phyloP scores from a whole-genome alignment of 108 stramenopile species.

The Cylindrotheca fusiformis region DNA sequence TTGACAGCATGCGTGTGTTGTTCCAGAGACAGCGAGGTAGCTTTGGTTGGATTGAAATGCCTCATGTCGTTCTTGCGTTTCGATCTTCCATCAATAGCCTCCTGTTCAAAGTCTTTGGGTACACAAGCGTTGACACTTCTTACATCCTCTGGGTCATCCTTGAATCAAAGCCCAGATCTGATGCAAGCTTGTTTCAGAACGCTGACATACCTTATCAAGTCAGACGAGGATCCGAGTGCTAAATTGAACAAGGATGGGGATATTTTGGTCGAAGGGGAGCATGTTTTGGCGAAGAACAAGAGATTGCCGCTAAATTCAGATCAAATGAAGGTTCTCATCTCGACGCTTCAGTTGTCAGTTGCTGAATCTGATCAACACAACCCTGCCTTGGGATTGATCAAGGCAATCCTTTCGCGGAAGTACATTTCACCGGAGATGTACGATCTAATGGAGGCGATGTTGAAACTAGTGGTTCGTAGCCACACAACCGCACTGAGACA shows the following conservation, averaged over 20 bases:
- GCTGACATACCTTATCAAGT: slow-evolving; percentile 70
- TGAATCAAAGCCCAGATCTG: slow-evolving; percentile 75
- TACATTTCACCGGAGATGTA: slow-evolving; percentile 81
- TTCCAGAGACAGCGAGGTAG: slow-evolving; percentile 69
- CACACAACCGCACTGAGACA: slow-evolving; percentile 65
- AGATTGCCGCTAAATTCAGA: slow-evolving; percentile 50
- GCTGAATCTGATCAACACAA: slow-evolving; percentile 76
- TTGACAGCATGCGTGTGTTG: slow-evolving; percentile 72
- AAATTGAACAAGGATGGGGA: not conserved
- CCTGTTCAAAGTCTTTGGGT: slow-evolving; percentile 62
- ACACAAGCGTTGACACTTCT: slow-evolving; percentile 71
- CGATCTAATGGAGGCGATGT: slow-evolving; percentile 82
- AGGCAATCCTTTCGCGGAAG: slow-evolving; percentile 56
- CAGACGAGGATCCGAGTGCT: not conserved
- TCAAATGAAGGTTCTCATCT: slow-evolving; percentile 82
- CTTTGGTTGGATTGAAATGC: slow-evolving; percentile 80
- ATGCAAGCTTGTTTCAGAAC: slow-evolving; percentile 87
- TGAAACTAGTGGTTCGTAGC: slow-evolving; percentile 78
- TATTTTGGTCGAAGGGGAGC: not conserved
- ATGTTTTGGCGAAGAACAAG: slow-evolving; percentile 6
- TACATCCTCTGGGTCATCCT: slow-evolving; percentile 47
- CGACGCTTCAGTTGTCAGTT: slow-evolving; percentile 54
- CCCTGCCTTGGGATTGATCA: slow-evolving; percentile 74
- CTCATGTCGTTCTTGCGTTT: slow-evolving; percentile 69
- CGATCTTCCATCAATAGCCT: slow-evolving; percentile 75